These are phyloP conservation scores for Malbranchea cinnamomea DNA, from an alignment of 2,329 filamentous ascomycete species.

Conservation along the genomic window DNA sequence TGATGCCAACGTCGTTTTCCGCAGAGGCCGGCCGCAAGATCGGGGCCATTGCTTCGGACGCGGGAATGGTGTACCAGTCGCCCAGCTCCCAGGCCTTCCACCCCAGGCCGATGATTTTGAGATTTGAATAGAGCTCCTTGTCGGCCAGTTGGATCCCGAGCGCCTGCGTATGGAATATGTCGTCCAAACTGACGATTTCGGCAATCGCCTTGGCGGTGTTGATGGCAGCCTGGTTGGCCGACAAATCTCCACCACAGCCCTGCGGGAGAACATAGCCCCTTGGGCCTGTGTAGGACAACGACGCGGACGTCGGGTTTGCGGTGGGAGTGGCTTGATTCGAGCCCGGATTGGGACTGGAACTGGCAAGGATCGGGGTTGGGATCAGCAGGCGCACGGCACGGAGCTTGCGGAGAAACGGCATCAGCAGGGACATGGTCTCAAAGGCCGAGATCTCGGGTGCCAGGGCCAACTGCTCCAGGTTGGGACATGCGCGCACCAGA, in stretches of 20 bases:
- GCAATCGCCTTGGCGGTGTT: constrained; percentile 17
- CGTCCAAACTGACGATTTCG: constrained; percentile 24
- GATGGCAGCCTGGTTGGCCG: too few relatives aligned
- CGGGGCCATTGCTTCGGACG: constrained; percentile 1
- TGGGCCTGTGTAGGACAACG: neutral
- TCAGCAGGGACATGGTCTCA: constrained; percentile 23
- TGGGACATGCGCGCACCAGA: constrained; percentile 39
- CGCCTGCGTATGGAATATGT: constrained; percentile 18
- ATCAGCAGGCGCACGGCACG: constrained; percentile 27
- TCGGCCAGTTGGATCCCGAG: constrained; percentile 20
- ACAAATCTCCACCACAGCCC: too few relatives aligned
- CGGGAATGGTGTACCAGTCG: constrained; percentile 21
- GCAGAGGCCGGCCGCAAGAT: neutral
- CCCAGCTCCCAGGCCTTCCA: constrained; percentile 25
- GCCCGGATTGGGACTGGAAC: neutral
- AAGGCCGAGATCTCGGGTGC: constrained; percentile 29
- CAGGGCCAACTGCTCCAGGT: constrained; percentile 44
- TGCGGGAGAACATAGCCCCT: constrained; percentile 5
- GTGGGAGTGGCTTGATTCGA: neutral
- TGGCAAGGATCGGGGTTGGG: constrained; percentile 14
- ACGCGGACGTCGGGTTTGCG: neutral
- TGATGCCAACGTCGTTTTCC: too few relatives aligned
- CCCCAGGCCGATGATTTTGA: constrained; percentile 24
- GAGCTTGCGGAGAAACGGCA: constrained; percentile 27
- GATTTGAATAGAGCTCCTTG: constrained; percentile 16